Base-by-base conservation (phyloP, 768 basidiomycete genomes). In the Lentinula boryana region DNA sequence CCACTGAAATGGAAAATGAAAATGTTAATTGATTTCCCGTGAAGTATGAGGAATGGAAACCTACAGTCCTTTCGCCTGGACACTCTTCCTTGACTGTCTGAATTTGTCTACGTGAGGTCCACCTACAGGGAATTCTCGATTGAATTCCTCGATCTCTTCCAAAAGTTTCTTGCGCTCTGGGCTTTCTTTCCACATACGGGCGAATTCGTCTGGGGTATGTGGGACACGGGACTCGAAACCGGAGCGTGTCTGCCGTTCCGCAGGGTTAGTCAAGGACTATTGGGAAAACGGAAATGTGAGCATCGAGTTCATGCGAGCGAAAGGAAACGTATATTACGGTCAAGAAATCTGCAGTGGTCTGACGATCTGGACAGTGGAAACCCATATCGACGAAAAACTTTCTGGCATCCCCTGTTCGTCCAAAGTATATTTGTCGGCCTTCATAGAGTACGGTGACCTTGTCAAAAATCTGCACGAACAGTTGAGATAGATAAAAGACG, bases 351-450 rank as follows among this genome's bases (percentile, higher is more conserved):
- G 78, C 78, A 6, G 75, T 75, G 16, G 80, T 79, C 60, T 80
- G 78, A 35, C 78, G 75, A 2, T 74, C 74, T 1, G 75, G 72
- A 58, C 76, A 77, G 13, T 73, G 63, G 70, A 80, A 82, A 3
- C 81, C 81, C 71, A 80, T 72, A 36, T 71, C 67, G 56, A 72
- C 65, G 68, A 81, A 83, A 69, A 76, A 82, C 50, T 72, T 65
- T 62, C 73, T 72, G 18, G 81, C 80, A 15, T 69, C 69, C 15
- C 66, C 66, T 12, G 70, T 71, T 7, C 67, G 69, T 8, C 81
- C 80, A 63, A 77, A 83, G 72, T 75, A 83, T 69, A 81, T 78
- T 63, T 76, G 75, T 27, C 76, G 69, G 1, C 81, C 81, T 64
- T 78, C 74, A 66, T 80, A 78, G 9, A 82, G 66, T 12, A 82